Evolutionary conservation across 2,329 filamentous ascomycete species (phyloP).

Genomic region (Fusarium chuoi): DNA sequence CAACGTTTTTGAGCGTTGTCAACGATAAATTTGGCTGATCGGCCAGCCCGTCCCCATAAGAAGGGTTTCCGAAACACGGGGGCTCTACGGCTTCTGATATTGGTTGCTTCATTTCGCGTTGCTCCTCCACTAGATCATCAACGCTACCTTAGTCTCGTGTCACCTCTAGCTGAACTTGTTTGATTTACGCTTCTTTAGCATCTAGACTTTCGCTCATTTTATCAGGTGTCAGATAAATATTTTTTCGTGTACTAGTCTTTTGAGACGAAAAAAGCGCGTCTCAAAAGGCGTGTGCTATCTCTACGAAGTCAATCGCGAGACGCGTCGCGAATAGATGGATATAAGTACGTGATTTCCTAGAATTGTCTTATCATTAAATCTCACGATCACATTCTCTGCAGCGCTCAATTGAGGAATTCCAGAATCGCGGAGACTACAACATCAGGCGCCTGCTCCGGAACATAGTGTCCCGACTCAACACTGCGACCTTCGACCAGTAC

Average conservation of each 20-base stretch:
- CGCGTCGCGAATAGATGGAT: no score
- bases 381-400: rapidly evolving
- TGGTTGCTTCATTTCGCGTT: neutral
- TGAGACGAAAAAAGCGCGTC: neutral
- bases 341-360: neutral
- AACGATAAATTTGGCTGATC: neutral
- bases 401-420: conserved; percentile 51
- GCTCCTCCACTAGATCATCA: neutral
- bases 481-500: conserved; percentile 52
- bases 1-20: neutral
- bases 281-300: neutral
- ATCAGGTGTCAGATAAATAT: no score
- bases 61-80: neutral
- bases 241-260: neutral
- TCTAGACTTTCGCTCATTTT: neutral
- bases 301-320: neutral
- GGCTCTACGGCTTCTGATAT: neutral
- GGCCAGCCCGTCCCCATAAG: neutral
- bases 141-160: neutral
- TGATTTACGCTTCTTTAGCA: neutral
- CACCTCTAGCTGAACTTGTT: neutral
- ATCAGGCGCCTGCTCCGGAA: conserved; percentile 62
- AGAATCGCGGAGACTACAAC: conserved; percentile 55
- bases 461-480: conserved; percentile 60
- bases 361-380: neutral